Base-by-base conservation (phyloP, 192 early-diverging fungal species). In the Coemansia sp. region DNA sequence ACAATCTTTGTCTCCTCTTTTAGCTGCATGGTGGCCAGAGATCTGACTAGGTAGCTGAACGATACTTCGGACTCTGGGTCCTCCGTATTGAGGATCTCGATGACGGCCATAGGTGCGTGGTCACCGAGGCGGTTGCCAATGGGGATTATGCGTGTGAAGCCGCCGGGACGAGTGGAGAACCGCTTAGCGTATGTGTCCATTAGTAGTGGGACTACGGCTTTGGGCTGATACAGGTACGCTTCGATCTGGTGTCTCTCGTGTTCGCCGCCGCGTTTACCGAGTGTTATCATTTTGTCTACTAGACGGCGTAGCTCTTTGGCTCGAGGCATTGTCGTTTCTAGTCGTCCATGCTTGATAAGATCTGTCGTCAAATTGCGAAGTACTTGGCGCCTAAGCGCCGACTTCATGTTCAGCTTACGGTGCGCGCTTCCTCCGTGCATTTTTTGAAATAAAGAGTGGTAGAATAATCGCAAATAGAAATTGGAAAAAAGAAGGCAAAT, bases 291-390 rank as follows among this genome's bases (percentile, higher is more conserved):
- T 85, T 94, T 87, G 76, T 99, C 96, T 16, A 90, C 95, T 38
- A 92, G 76, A 34, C 90, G 88, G 77, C 94, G 87, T n/a, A 97
- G 76, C 67, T 93, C 91, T 78, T 93, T 95, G 31, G 97, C 97
- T 75, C 96, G 95, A 4, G 97, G 89, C 12, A 96, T 75, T 0
- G 97, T 99, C 10, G 97, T 99, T 72, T 93, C 90, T 47, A 99
- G 93, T 63, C 94, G 89, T 70, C 95, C 96, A 79, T 96, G 84
- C 72, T 91, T 84, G 70, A 99, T 90, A 27, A 98, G 87, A 36
- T 92, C 88, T 59, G 93, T 90, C 33, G 91, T 89, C 82, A 97
- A 85, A 79, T 95, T 97, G 63, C 93, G 85, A 33, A 96, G 83
- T 78, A 97, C 86, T 38, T 90, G 88, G 67, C 87, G 87, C 67